Evolutionary conservation across 106 monocot genomes (phyloP), one percentile per base, ranked within the genome.

Genomic region (Acorus calamus): DNA sequence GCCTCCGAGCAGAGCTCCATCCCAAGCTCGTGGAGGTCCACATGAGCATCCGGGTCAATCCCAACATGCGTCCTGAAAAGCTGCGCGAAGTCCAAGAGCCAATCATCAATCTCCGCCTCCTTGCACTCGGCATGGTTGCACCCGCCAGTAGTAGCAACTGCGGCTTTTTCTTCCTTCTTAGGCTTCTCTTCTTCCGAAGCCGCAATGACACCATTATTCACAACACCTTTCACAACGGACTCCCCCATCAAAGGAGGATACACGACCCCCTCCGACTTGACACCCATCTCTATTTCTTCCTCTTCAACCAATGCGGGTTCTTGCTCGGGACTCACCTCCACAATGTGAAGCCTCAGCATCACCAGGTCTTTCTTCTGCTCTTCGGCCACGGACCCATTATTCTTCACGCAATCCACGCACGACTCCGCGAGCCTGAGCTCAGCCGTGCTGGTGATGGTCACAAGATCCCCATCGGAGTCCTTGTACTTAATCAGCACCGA

Each of bases 1-100:
- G 96, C 96, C 64, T 98, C 91, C 11, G 91, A 76, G 55, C 91
- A 98, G 45, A 98, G 53, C 70, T 98, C 96, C 96, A 91, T 98
- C 4, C 96, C 96, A 5, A 98, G 80, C 72, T 98, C 96, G 68
- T 98, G 96, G 46, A 28, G 73, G 63, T 98, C 96, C 63, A 98
- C 49, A 69, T 98, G 96, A 2, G 85, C 91, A 78, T 98, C 96
- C 2, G 96, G 85, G 64, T 91, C 91, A 42, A 98, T 88, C 2
- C 96, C 96, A 57, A 98, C 87, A 57, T 98, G 96, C 9, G 82
- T 85, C 43, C 91, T 82, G 77, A 98, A 98, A 60, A 98, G 61
- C 63, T 98, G 89, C 6, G 91, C 90, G 73, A 98, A 98, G 47
- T 91, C 89, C 67, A 81, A 81, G 14, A 98, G 53, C 96, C 96